phyloP scores from a whole-genome alignment of 331 rosid genomes.

The Malus hybrid region DNA sequence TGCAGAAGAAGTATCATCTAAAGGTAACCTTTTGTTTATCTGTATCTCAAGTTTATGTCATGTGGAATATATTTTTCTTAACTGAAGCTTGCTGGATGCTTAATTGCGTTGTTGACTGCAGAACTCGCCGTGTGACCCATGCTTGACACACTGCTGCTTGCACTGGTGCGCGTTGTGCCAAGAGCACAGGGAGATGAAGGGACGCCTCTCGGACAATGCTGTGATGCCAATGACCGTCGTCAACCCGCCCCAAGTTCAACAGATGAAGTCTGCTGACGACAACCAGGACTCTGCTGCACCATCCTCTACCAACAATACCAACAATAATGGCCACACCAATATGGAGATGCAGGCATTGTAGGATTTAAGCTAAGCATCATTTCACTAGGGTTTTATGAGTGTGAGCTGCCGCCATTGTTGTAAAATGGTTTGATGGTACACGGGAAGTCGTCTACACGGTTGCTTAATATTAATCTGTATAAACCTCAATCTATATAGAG shows the following conservation, averaged over 20 bases:
- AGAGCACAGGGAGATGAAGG: constrained; percentile 94
- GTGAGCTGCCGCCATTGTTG: neutral
- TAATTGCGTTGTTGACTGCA: neutral
- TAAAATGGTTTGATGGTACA: neutral
- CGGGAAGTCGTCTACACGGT: neutral
- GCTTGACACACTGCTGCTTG: no score
- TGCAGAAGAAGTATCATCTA: constrained; percentile 91
- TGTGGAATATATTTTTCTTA: neutral
- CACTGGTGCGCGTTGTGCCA: constrained; percentile 38
- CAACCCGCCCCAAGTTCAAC: constrained; percentile 81
- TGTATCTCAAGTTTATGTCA: neutral
- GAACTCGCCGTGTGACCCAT: no score
- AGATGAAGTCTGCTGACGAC: constrained; percentile 56
- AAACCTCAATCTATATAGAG: neutral
- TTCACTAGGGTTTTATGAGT: neutral
- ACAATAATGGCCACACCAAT: constrained; percentile 45
- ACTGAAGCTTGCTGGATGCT: neutral
- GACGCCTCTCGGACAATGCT: constrained; percentile 52
- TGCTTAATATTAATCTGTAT: neutral
- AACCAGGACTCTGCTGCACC: constrained; percentile 28
- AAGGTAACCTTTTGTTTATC: constrained; percentile 36
- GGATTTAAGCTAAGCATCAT: neutral
- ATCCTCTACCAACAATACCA: constrained; percentile 34
- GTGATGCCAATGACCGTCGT: constrained; percentile 70
- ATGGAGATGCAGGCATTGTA: constrained; percentile 84